Percentiles rank a stretch among this genome's conserved stretches.
Conservation (phyloP, 73 alveolate genomes). For the Paramecium primaurelia region DNA sequence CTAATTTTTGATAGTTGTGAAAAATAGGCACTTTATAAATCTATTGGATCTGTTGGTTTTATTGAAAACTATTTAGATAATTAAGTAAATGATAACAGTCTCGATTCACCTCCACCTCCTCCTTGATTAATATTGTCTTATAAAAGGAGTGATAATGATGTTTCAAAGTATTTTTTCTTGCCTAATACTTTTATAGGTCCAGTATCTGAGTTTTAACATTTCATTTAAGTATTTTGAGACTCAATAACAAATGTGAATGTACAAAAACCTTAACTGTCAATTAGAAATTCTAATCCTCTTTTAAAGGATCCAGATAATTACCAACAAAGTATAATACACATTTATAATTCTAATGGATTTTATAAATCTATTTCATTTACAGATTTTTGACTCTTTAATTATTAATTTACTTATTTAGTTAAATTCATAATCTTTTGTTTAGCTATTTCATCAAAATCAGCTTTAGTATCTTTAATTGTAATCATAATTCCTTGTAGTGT, state of each 20-base stretch:
- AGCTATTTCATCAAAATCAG: background rate
- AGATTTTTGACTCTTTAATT: constrained; percentile 9
- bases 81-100: background rate
- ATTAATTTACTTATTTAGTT: background rate
- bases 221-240: background rate
- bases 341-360: background rate
- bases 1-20: background rate
- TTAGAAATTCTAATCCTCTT: background rate
- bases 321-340: background rate
- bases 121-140: background rate
- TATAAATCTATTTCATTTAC: background rate
- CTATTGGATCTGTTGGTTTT: background rate
- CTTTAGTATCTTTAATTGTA: background rate
- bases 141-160: background rate
- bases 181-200: background rate
- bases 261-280: background rate
- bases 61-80: background rate
- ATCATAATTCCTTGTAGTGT: background rate
- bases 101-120: background rate
- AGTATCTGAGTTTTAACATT: background rate
- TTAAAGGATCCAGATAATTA: background rate
- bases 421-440: background rate
- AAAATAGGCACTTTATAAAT: background rate
- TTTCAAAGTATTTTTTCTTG: background rate
- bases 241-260: background rate